Conservation (phyloP, 163 green algal species). For the Volvox carteri region DNA sequence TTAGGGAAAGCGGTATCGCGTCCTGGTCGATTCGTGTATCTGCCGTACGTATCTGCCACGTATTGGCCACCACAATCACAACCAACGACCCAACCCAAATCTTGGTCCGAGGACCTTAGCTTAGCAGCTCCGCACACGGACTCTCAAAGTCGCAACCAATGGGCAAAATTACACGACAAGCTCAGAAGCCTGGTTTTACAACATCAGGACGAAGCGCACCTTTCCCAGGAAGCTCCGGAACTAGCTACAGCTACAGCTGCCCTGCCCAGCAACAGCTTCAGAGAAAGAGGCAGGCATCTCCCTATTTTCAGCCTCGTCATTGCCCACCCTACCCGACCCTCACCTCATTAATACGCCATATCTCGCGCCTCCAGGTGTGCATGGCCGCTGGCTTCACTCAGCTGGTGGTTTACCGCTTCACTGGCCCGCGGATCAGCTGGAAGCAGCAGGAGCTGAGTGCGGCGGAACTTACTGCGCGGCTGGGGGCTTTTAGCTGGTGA, state of each 20-base stretch:
- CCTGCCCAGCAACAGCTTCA: neutral
- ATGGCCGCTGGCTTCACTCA: slow-evolving; percentile 39
- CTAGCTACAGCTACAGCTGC: neutral
- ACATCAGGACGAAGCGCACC: neutral
- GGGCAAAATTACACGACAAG: too few species aligned
- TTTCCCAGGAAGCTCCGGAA: neutral
- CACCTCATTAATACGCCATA: neutral
- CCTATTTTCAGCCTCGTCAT: neutral
- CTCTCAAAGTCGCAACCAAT: neutral
- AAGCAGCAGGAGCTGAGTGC: slow-evolving; percentile 27
- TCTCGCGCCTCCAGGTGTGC: neutral
- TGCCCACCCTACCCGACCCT: neutral
- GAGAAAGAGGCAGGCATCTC: neutral
- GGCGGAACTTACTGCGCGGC: neutral
- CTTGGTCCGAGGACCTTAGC: neutral
- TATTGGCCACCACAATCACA: neutral
- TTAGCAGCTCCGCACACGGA: neutral
- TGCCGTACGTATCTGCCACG: neutral
- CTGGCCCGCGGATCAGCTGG: slow-evolving; percentile 41
- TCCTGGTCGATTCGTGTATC: neutral
- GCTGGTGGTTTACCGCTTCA: slow-evolving; percentile 50
- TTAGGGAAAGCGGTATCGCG: neutral
- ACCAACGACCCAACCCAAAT: neutral
- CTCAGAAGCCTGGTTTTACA: too few species aligned
- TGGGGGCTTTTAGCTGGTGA: slow-evolving; percentile 21